A percentile compares a stretch with the other conserved stretches of the same genome.
Conservation (phyloP, 1,139 yeast species). For the Candida anutae region DNA sequence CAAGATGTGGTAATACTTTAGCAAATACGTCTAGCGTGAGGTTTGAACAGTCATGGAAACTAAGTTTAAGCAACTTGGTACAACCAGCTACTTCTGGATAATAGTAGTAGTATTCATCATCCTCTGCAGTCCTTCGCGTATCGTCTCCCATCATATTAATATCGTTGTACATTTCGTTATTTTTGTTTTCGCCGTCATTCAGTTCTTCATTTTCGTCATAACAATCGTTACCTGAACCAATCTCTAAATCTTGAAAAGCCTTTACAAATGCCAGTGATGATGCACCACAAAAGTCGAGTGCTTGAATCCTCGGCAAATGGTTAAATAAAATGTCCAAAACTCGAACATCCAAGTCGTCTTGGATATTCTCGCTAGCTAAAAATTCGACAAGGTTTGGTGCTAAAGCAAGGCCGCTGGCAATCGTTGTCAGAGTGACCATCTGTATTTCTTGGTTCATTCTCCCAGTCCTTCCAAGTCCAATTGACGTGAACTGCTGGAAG, state of each 20-base stretch:
- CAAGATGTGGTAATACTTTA: slow-evolving; percentile 50
- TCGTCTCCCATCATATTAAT: slow-evolving; percentile 4
- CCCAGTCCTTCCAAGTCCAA: slow-evolving; percentile 85
- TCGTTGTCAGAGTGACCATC: slow-evolving; percentile 75
- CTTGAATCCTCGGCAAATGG: slow-evolving; percentile 50
- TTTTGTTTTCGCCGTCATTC: slow-evolving; percentile 6
- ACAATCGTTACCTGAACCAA: slow-evolving; percentile 11
- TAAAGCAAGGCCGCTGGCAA: slow-evolving; percentile 50
- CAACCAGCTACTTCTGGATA: slow-evolving; percentile 1
- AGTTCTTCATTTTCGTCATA: slow-evolving; percentile 6
- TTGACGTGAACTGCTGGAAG: slow-evolving; percentile 82
- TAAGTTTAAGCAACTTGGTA: slow-evolving; percentile 43
- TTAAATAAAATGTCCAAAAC: slow-evolving; percentile 57
- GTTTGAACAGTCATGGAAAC: slow-evolving; percentile 86
- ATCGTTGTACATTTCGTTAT: slow-evolving; percentile 3
- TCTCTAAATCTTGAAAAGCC: slow-evolving; percentile 45
- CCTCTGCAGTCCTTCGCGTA: too few relatives aligned
- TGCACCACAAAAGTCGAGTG: slow-evolving; percentile 87
- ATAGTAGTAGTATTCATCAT: too few relatives aligned
- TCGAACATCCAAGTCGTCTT: slow-evolving; percentile 65
- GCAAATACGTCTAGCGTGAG: slow-evolving; percentile 50
- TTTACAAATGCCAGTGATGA: slow-evolving; percentile 54
- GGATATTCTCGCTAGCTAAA: slow-evolving; percentile 78
- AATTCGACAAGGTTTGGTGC: slow-evolving; percentile 72
- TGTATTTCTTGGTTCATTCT: slow-evolving; percentile 88